Base-by-base conservation (phyloP, 2,329 filamentous ascomycete genomes). In the Didymosphaeria variabile region DNA sequence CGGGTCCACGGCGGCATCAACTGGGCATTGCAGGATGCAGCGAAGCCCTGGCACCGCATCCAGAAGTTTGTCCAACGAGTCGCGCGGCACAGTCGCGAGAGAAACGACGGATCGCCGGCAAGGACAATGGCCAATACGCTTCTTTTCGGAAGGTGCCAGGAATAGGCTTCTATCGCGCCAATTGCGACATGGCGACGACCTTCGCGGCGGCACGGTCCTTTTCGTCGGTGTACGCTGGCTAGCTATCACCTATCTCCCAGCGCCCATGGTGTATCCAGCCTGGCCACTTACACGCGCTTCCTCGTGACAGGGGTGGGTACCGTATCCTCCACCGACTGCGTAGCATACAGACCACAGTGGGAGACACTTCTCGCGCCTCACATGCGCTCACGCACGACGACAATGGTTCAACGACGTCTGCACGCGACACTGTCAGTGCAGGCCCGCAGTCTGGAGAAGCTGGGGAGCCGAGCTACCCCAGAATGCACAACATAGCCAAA, bases 341-440 rank as follows among this genome's bases (percentile, higher is more conserved):
- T 7, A 40, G 26, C 38, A 40, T 17, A 40, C 42, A 45, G n/a
- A 3, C 23, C 12, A 8, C 23, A 10, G 8, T 23, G 42, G 12
- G 42, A 45, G 19, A 21, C 29, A 32, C 29, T 13, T 17, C 17
- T 15, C 19, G 9, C 42, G 7, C 19, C 13, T 45, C 42, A 23
- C n/a, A 9, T 19, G 23, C 42, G 8, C 19, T 12, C 19, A 19
- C 19, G 15, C 17, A 8, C 31, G 29, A 50, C 17, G 6, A 40
- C 26, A 40, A 53, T 13, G 21, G n/a, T 13, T n/a, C 19, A 21
- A 23, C n/a, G 2, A 15, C 32, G n/a, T 8, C 15, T 17, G 50
- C 50, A 40, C 34, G 50, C 50, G 50, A 53, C 50, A 31, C 49
- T 38, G 50, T 52, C 50, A 40, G 50, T 40, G 50, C 32, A 52